Percentiles rank a stretch among this genome's conserved stretches.
These are phyloP conservation scores for Quercus parvula DNA, from an alignment of 306 rosid species.

Conservation along the genomic window DNA sequence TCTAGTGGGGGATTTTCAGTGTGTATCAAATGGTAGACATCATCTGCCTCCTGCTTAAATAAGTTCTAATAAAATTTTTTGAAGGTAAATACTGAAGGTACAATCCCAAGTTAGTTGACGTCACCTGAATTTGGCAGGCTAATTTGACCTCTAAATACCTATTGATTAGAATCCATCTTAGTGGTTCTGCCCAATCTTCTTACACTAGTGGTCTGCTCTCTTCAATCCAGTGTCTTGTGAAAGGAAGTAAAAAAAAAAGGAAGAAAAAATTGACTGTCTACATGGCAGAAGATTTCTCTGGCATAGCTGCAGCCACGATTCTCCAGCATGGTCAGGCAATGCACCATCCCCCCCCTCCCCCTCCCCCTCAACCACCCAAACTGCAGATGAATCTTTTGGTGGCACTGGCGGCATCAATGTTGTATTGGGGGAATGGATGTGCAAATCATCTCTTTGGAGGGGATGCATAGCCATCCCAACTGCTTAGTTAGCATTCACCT, in stretches of 20 bases:
- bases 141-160: neutral
- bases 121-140: neutral
- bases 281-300: neutral
- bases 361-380: too few species aligned
- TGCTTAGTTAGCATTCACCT: neutral
- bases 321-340: neutral
- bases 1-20: neutral
- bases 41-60: neutral
- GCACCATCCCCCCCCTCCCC: neutral
- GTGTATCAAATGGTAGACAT: neutral
- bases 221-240: neutral
- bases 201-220: neutral
- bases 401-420: neutral
- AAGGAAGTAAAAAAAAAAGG: neutral
- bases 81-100: neutral
- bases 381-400: neutral
- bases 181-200: neutral
- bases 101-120: neutral
- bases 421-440: neutral
- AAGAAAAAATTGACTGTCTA: neutral
- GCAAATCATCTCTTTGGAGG: neutral
- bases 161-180: neutral
- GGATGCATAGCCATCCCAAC: neutral
- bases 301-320: neutral
- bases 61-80: neutral